These are phyloP conservation scores for Alternaria gansuensis DNA, from an alignment of 2,329 filamentous ascomycete species.

Conservation along the genomic window DNA sequence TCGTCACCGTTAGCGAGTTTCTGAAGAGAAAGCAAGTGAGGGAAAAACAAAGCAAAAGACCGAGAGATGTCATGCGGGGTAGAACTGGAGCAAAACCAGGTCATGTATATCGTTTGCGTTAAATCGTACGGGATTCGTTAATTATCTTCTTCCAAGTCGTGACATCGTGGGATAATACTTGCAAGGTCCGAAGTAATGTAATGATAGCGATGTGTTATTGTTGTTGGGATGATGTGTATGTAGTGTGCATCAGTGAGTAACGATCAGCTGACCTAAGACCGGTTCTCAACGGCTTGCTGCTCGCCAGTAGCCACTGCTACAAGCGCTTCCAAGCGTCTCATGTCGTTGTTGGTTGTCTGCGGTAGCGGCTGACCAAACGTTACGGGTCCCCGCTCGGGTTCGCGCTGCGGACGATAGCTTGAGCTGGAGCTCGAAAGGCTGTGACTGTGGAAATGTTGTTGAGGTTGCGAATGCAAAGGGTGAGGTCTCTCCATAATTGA, in stretches of 20 bases:
- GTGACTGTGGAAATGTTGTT: slow-evolving; percentile 44
- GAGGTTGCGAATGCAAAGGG: slow-evolving; percentile 41
- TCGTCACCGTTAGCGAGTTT: slow-evolving; percentile 34
- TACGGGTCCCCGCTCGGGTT: slow-evolving; percentile 42
- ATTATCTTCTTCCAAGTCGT: slow-evolving; percentile 33
- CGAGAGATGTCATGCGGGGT: slow-evolving; percentile 24
- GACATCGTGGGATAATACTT: slow-evolving; percentile 31
- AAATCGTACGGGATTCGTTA: slow-evolving; percentile 33
- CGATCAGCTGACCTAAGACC: slow-evolving; percentile 24
- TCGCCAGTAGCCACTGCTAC: slow-evolving; percentile 72
- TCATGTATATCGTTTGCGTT: slow-evolving; percentile 26
- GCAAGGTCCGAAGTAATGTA: slow-evolving; percentile 16
- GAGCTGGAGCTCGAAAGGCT: slow-evolving; percentile 40
- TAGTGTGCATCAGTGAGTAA: neutral
- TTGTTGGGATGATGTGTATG: neutral
- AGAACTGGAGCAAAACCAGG: slow-evolving; percentile 21
- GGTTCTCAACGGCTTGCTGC: slow-evolving; percentile 51
- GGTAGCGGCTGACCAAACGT: slow-evolving; percentile 47
- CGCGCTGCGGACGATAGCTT: slow-evolving; percentile 43
- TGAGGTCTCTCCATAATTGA: slow-evolving; percentile 52
- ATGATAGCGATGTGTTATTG: slow-evolving; percentile 7
- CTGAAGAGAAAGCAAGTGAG: neutral
- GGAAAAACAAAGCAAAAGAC: slow-evolving; percentile 15
- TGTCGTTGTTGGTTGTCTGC: slow-evolving; percentile 56
- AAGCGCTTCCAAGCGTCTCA: slow-evolving; percentile 68